Evolutionary conservation across 148 eudicot genomes (phyloP), one percentile per base, ranked within the genome.

Genomic region (Vaccinium corymbosum): DNA sequence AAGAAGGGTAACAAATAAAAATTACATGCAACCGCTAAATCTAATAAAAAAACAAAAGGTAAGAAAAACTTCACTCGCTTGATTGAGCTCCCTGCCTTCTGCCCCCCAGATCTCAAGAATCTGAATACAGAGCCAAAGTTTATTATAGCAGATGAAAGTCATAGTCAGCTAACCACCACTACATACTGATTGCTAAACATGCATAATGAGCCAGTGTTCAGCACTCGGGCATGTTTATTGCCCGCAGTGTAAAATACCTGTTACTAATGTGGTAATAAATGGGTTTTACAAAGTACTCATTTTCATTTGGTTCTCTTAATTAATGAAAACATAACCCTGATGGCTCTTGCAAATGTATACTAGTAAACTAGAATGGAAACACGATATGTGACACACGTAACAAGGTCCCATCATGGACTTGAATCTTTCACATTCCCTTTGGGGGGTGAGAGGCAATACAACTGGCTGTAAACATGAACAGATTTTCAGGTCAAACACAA

Each of bases 101-200:
- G 94, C 82, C 93, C 96, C 82, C 89, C 94, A 71, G 95, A 92
- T 82, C 78, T 88, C 84, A 93, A 89, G 77, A 93, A 92, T 87
- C 98, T 95, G 92, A 62, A 85, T 49, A 86, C 64, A 78, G 51
- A 82, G 62, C 29, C 9, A 7, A 62, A 76, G 29, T 13, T 80
- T 59, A 22, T 46, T 22, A n/a, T 5, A 29, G n/a, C 56, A 55
- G 38, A 46, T 9, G 49, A 76, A 48, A n/a, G 20, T 20, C 22
- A 20, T 16, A 16, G 55, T 76, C 53, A 48, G 25, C 56, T 9
- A 35, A 48, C 12, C 17, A 73, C 27, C 48, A 75, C 22, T 72
- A 85, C 92, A 79, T 86, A 93, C 98, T 91, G 82, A 84, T 94
- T 90, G 85, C 97, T 93, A 88, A 95, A 95, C 91, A 95, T 84